A percentile compares a stretch with the other conserved stretches of the same genome.
These are phyloP conservation scores for Baorangia bicolor DNA, from an alignment of 768 basidiomycete genomes.

Conservation along the genomic window DNA sequence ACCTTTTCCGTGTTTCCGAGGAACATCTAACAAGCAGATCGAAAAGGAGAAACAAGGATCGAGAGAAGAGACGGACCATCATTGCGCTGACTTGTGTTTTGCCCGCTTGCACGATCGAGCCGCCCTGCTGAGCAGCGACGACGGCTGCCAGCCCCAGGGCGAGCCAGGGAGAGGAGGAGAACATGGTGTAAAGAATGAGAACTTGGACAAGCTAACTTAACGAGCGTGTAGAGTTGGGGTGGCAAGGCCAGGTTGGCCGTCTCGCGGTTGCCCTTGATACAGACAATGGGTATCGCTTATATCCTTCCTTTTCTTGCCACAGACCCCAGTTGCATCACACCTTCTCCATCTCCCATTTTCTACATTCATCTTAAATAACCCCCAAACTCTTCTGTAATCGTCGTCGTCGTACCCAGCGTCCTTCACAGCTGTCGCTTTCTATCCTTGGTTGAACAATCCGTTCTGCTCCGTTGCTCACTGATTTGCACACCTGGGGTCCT, in stretches of 20 bases:
- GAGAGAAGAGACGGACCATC: constrained; percentile 43
- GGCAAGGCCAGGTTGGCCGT: background rate
- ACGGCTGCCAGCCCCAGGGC: constrained; percentile 44
- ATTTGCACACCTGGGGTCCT: background rate
- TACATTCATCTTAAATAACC: background rate
- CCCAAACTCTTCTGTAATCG: background rate
- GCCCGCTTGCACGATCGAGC: constrained; percentile 26
- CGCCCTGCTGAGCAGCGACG: constrained; percentile 26
- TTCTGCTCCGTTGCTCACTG: background rate
- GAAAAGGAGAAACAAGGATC: background rate
- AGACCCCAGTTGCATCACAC: background rate
- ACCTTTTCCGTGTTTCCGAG: constrained; percentile 77
- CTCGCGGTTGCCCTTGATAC: background rate
- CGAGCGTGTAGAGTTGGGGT: constrained; percentile 13
- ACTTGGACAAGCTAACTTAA: background rate
- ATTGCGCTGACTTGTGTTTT: constrained; percentile 48
- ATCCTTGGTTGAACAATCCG: background rate
- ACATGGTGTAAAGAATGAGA: constrained; percentile 23
- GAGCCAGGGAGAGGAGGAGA: constrained; percentile 38
- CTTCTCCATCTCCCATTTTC: background rate
- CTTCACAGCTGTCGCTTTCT: no score
- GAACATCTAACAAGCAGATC: constrained; percentile 56
- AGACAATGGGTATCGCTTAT: background rate
- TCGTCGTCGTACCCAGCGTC: background rate
- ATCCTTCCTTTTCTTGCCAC: background rate